A percentile compares a stretch with the other conserved stretches of the same genome.
phyloP scores from a whole-genome alignment of 306 rosid species.

The Lathyrus sativus region DNA sequence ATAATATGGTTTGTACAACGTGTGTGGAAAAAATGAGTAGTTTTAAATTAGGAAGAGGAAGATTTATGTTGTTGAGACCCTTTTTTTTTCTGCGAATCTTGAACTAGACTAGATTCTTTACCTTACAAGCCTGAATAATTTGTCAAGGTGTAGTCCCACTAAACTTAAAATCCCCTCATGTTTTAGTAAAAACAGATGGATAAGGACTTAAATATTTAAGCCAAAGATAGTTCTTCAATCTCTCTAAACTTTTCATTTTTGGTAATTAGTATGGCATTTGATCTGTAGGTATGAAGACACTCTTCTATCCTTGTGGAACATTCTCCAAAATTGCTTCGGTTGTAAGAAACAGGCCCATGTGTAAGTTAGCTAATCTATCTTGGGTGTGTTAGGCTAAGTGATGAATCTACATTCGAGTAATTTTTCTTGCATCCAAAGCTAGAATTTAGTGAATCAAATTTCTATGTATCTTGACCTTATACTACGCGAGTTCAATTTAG shows the following conservation, averaged over 20 bases:
- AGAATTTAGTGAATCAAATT: conserved; percentile 34
- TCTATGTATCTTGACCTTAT: conserved; percentile 4
- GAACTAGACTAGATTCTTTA: too few relatives aligned
- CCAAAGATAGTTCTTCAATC: conserved; percentile 8
- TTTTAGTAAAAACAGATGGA: conserved; percentile 13
- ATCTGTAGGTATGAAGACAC: conserved; percentile 81
- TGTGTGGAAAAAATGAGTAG: conserved; percentile 23
- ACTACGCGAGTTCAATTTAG: conserved; percentile 15
- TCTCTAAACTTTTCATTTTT: conserved; percentile 28
- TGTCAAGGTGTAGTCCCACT: conserved; percentile 29
- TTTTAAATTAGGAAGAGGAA: conserved; percentile 24
- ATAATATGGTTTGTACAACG: not conserved
- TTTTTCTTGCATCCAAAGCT: conserved; percentile 36
- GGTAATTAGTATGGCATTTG: conserved; percentile 12
- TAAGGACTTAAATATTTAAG: not conserved
- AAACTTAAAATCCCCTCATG: conserved; percentile 18
- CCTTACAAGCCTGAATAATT: too few relatives aligned
- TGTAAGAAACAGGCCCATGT: conserved; percentile 78
- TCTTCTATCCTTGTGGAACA: conserved; percentile 94
- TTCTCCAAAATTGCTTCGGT: conserved; percentile 85
- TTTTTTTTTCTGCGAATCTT: not conserved
- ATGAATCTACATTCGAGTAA: conserved; percentile 15
- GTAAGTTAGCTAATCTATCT: conserved; percentile 57
- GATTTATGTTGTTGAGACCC: conserved; percentile 16
- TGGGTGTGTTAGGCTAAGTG: conserved; percentile 18